Percentiles rank a stretch among this genome's conserved stretches.
These are phyloP conservation scores for Penicillium subrubescens DNA, from an alignment of 495 filamentous ascomycete species.

Conservation along the genomic window DNA sequence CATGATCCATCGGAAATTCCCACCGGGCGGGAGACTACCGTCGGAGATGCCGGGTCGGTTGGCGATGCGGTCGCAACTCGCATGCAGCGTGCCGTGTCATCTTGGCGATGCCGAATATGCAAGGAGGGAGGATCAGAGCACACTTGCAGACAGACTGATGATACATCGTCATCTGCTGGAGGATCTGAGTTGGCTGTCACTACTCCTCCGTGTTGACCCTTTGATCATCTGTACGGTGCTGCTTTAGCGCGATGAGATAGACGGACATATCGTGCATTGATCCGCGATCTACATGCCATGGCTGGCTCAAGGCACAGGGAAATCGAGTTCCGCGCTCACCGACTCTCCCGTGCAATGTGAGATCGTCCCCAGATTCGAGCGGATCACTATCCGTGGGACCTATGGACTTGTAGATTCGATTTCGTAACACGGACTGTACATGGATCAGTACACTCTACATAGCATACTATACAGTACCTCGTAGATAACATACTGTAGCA, in stretches of 20 bases:
- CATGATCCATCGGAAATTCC: neutral
- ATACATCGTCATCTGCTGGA: neutral
- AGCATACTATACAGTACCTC: no score
- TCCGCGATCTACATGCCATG: neutral
- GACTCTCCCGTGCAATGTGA: neutral
- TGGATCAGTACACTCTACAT: neutral
- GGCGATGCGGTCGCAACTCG: neutral
- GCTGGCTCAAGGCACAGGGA: neutral
- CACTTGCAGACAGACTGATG: neutral
- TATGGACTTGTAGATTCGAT: neutral
- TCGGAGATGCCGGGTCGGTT: constrained; percentile 13
- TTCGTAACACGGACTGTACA: neutral
- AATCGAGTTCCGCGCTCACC: neutral
- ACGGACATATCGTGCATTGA: constrained; percentile 8
- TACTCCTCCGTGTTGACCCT: neutral
- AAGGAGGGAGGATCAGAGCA: constrained; percentile 5
- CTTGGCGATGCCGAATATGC: constrained; percentile 10
- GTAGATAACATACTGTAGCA: no score
- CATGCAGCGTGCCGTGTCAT: constrained; percentile 1
- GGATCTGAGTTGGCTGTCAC: neutral
- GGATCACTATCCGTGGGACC: neutral
- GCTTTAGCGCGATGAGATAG: neutral
- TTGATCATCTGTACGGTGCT: neutral
- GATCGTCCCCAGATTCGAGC: constrained; percentile 13
- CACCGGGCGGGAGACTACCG: neutral